These are phyloP conservation scores for Hyphopichia burtonii DNA, from an alignment of 1,139 yeast genomes.

Conservation along the genomic window DNA sequence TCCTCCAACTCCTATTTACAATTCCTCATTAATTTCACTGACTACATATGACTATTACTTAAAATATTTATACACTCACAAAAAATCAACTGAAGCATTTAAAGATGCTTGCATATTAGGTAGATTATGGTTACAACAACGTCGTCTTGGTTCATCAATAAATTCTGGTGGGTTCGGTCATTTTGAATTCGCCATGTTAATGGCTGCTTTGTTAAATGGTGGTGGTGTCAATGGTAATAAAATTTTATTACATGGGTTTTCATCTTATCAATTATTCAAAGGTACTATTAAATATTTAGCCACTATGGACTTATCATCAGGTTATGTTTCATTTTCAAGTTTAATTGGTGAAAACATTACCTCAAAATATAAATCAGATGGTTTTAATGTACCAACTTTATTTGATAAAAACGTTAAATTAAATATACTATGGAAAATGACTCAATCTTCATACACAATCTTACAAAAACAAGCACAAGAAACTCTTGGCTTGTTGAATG, in stretches of 20 bases:
- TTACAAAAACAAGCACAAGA: conserved; percentile 67
- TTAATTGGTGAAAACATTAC: conserved; percentile 47
- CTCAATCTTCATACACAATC: conserved; percentile 60
- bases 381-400: conserved; percentile 71
- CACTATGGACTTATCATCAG: conserved; percentile 64
- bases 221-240: conserved; percentile 78
- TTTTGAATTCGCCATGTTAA: conserved; percentile 79
- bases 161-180: conserved; percentile 85
- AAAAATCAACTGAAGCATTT: conserved; percentile 78
- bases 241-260: conserved; percentile 79
- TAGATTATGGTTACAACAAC: conserved; percentile 83
- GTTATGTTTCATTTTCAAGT: conserved; percentile 67
- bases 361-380: conserved; percentile 52
- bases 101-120: conserved; percentile 87
- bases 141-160: conserved; percentile 69
- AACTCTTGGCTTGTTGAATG: conserved; percentile 68
- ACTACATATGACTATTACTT: conserved; percentile 67
- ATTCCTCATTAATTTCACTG: conserved; percentile 73
- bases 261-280: conserved; percentile 89
- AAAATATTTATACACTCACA: conserved; percentile 71
- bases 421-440: conserved; percentile 81
- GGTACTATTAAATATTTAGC: conserved; percentile 83
- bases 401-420: conserved; percentile 74
- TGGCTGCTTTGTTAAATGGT: conserved; percentile 81
- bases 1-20: conserved; percentile 84